phyloP scores from a whole-genome alignment of 2,329 filamentous ascomycete genomes.

The Parascedosporium putredinis region DNA sequence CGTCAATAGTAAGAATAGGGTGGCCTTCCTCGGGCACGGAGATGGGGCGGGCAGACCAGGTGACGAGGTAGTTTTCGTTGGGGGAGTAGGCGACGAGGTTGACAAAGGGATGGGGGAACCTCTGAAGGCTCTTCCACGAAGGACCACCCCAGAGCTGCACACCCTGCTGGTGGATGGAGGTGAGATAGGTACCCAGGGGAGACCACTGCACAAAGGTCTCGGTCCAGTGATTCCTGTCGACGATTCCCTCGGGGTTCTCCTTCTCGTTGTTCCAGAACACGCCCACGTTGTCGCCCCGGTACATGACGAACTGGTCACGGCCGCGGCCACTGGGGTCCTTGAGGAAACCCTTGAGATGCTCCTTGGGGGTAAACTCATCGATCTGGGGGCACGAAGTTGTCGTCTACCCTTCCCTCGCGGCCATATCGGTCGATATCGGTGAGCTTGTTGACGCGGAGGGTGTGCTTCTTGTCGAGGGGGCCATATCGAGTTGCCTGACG shows the following conservation, averaged over 20 bases:
- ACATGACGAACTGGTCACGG: slow-evolving; percentile 93
- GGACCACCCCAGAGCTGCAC: slow-evolving; percentile 93
- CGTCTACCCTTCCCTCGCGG: slow-evolving; percentile 83
- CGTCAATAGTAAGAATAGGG: slow-evolving; percentile 73
- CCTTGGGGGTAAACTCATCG: slow-evolving; percentile 84
- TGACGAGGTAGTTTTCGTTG: slow-evolving; percentile 83
- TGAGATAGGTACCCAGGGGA: slow-evolving; percentile 84
- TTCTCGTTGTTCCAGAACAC: slow-evolving; percentile 99
- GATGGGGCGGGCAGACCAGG: slow-evolving; percentile 93
- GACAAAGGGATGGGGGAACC: slow-evolving; percentile 90
- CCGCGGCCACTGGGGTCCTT: slow-evolving; percentile 69
- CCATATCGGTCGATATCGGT: slow-evolving; percentile 96
- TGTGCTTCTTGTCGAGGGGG: slow-evolving; percentile 96
- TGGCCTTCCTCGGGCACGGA: slow-evolving; percentile 81
- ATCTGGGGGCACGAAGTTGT: slow-evolving; percentile 77
- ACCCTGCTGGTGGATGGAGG: slow-evolving; percentile 90
- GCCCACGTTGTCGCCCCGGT: slow-evolving; percentile 80
- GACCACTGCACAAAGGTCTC: slow-evolving; percentile 98
- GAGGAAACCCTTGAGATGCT: slow-evolving; percentile 90
- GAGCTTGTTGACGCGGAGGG: slow-evolving; percentile 90
- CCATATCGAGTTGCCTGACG: slow-evolving; percentile 76
- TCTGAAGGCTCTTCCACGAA: slow-evolving; percentile 80
- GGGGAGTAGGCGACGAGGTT: slow-evolving; percentile 96
- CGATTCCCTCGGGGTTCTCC: slow-evolving; percentile 74
- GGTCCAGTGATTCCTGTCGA: slow-evolving; percentile 93